Conservation (phyloP, 2,329 filamentous ascomycete species). For the Ramularia endophylla region DNA sequence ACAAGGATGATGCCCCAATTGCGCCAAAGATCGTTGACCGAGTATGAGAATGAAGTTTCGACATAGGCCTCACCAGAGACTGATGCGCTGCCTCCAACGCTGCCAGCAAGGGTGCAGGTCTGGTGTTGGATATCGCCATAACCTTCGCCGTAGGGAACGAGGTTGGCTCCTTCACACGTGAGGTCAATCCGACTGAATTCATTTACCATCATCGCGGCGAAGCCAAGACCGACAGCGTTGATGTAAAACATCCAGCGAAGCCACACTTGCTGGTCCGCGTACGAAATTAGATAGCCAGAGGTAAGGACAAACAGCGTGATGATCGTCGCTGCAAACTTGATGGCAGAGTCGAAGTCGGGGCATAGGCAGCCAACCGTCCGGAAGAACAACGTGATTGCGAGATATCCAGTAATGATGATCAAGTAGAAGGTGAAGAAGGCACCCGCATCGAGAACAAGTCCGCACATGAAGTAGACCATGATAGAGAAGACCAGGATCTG, state of each 20-base stretch:
- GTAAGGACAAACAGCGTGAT: constrained; percentile 80
- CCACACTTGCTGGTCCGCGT: constrained; percentile 67
- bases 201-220: constrained; percentile 77
- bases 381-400: constrained; percentile 70
- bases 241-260: constrained; percentile 73
- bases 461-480: constrained; percentile 75
- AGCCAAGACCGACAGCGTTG: constrained; percentile 68
- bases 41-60: constrained; percentile 60
- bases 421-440: constrained; percentile 75
- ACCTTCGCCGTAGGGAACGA: constrained; percentile 64
- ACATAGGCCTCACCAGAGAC: constrained; percentile 68
- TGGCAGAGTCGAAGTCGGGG: constrained; percentile 78
- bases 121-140: constrained; percentile 69
- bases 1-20: constrained; percentile 76
- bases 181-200: constrained; percentile 68
- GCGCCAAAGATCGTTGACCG: constrained; percentile 64
- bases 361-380: constrained; percentile 67
- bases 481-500: constrained; percentile 68
- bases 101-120: constrained; percentile 74
- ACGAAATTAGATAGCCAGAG: constrained; percentile 78
- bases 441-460: constrained; percentile 61
- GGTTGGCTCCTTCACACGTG: constrained; percentile 59
- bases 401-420: constrained; percentile 30
- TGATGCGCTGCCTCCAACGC: constrained; percentile 55
- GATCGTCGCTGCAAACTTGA: constrained; percentile 69